Percentiles rank a stretch among this genome's conserved stretches.
Conservation (phyloP, 2,329 filamentous ascomycete genomes). For the Cryoendolithus antarcticus region DNA sequence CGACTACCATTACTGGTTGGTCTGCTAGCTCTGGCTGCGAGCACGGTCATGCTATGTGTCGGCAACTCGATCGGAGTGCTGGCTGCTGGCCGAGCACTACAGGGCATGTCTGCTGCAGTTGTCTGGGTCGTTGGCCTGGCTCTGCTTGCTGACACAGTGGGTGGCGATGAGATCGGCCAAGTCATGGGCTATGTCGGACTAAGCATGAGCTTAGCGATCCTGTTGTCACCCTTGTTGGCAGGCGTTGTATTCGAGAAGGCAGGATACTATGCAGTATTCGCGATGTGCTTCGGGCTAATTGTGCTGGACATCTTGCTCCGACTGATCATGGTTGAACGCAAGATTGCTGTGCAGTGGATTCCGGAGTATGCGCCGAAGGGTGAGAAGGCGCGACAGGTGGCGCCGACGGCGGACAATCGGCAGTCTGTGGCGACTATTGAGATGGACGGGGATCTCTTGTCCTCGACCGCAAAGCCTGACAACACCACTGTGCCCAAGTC, state of each 20-base stretch:
- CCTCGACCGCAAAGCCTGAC: too few relatives aligned
- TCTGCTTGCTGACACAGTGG: slow-evolving; percentile 59
- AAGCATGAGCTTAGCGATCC: slow-evolving; percentile 50
- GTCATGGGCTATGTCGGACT: slow-evolving; percentile 57
- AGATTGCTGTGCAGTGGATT: slow-evolving; percentile 23
- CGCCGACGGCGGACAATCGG: neutral
- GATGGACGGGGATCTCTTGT: too few relatives aligned
- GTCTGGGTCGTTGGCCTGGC: slow-evolving; percentile 67
- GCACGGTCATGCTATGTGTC: slow-evolving; percentile 55
- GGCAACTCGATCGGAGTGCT: slow-evolving; percentile 50
- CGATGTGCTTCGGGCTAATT: slow-evolving; percentile 44
- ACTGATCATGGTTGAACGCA: slow-evolving; percentile 28
- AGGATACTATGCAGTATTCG: slow-evolving; percentile 51
- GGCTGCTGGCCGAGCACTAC: slow-evolving; percentile 52
- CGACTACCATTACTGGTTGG: slow-evolving; percentile 52
- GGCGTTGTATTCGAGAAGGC: slow-evolving; percentile 53
- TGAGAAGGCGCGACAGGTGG: slow-evolving; percentile 1
- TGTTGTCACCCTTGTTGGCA: slow-evolving; percentile 56
- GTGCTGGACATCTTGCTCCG: slow-evolving; percentile 30
- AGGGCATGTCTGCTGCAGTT: slow-evolving; percentile 57
- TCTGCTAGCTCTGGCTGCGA: slow-evolving; percentile 47
- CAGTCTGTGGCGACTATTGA: too few relatives aligned
- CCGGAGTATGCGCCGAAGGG: slow-evolving; percentile 9
- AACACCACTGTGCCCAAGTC: too few relatives aligned
- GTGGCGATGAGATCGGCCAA: slow-evolving; percentile 47